Evolutionary conservation across 768 basidiomycete genomes (phyloP).

Genomic region (Phlegmacium glaucopus): DNA sequence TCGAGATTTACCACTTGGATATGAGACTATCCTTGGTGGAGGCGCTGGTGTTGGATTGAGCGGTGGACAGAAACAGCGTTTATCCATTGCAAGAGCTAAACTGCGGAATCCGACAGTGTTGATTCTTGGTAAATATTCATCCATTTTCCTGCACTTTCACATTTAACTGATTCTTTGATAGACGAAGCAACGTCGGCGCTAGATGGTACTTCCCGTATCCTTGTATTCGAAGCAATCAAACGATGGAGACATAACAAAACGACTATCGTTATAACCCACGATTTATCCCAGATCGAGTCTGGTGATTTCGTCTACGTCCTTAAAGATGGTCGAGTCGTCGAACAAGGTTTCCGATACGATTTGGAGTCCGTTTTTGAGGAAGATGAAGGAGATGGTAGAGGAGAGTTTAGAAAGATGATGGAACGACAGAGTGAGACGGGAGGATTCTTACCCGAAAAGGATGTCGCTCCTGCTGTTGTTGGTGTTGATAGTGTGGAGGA

Average conservation of each 20-base stretch:
- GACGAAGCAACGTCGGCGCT: slow-evolving; percentile 83
- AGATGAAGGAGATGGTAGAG: slow-evolving; percentile 28
- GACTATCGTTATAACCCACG: slow-evolving; percentile 94
- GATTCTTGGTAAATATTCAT: slow-evolving; percentile 89
- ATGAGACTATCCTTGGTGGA: slow-evolving; percentile 77
- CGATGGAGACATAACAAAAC: slow-evolving; percentile 75
- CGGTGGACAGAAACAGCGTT: slow-evolving; percentile 89
- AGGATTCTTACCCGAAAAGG: slow-evolving; percentile 45
- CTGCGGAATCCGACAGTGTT: slow-evolving; percentile 85
- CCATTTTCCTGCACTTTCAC: no score
- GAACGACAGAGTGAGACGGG: slow-evolving; percentile 48
- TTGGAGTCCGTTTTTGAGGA: slow-evolving; percentile 45
- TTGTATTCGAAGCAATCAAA: slow-evolving; percentile 73
- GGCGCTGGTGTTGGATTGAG: slow-evolving; percentile 66
- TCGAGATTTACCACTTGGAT: slow-evolving; percentile 77
- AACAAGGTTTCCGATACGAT: slow-evolving; percentile 85
- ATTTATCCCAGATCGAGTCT: slow-evolving; percentile 74
- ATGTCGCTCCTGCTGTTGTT: slow-evolving; percentile 27
- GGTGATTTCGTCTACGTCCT: slow-evolving; percentile 93
- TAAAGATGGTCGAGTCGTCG: slow-evolving; percentile 72
- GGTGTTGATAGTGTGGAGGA: slow-evolving; percentile 1
- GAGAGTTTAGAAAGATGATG: slow-evolving; percentile 75
- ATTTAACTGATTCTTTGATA: slow-evolving; percentile 38
- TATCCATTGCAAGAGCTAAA: slow-evolving; percentile 85
- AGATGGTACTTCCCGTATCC: slow-evolving; percentile 81